Base-by-base conservation (phyloP, 768 basidiomycete genomes). In the Auricularia cornea region DNA sequence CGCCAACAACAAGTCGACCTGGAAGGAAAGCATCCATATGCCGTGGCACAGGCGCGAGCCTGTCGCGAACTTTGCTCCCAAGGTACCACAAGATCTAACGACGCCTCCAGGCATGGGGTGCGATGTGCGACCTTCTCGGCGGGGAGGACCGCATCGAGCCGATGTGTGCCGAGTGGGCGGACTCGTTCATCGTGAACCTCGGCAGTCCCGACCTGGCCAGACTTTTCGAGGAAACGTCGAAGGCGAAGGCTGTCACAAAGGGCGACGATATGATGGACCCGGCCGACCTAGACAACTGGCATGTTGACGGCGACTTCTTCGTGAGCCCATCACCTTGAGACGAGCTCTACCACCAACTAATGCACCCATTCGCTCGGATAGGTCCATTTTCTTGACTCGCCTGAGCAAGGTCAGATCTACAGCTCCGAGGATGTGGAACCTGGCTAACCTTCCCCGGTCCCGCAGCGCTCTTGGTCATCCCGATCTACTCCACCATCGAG, bases 151-250 rank as follows among this genome's bases (percentile, higher is more conserved):
- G 85, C 48, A 81, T 86, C 63, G 76, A 83, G 64, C 76, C 78
- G 54, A 70, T 75, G 23, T 74, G 76, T 26, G 75, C 78, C 62
- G 68, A 73, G 16, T 85, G 84, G 83, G 80, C 80, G 29, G 82
- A 85, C 73, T 80, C 80, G 33, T 84, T 86, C 70, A 86, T 86
- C 65, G 81, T 86, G 51, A 87, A 86, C 68, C 73, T 87, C 26
- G 85, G 85, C 28, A 78, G 74, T 11, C 76, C 79, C 6, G 78
- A 79, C 48, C 72, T 54, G 23, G 48, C 38, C 52, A 48, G 44
- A 28, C 28, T 33, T 60, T 35, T 54, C 60, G 32, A 59, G 32
- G 28, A 52, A 26, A 26, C 63, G 41, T 16, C 60, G 8, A 18
- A 4, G 11, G n/a, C 16, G 16, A 52, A 52, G 51, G n/a, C 16